phyloP scores from a whole-genome alignment of 345 rosid genomes.

The Stellera chamaejasme region DNA sequence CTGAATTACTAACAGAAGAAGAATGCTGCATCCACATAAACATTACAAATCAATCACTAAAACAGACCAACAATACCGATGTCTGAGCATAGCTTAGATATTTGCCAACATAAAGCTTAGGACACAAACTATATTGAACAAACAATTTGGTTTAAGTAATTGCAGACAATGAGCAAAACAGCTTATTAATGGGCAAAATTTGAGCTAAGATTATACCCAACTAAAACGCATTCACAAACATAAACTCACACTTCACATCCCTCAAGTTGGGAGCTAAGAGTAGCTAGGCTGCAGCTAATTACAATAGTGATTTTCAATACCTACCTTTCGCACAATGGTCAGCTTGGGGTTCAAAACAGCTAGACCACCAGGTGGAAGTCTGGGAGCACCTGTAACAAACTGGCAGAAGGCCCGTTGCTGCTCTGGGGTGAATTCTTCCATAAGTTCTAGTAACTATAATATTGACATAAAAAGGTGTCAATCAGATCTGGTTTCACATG shows the following conservation, averaged over 20 bases:
- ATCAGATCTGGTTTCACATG: not conserved
- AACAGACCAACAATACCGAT: not conserved
- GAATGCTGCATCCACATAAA: slow-evolving; percentile 57
- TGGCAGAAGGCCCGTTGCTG: slow-evolving; percentile 97
- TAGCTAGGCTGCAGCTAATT: not conserved
- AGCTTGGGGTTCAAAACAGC: slow-evolving; percentile 93
- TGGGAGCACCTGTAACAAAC: slow-evolving; percentile 98
- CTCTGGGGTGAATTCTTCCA: slow-evolving; percentile 97
- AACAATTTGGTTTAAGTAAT: too few relatives aligned
- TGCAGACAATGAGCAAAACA: too few relatives aligned
- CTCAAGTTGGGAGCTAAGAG: not conserved
- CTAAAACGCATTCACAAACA: not conserved
- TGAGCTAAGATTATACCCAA: not conserved
- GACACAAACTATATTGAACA: too few relatives aligned
- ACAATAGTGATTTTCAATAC: not conserved
- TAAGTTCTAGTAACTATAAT: slow-evolving; percentile 79
- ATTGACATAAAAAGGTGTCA: slow-evolving; percentile 6
- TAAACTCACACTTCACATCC: not conserved
- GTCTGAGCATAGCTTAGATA: not conserved
- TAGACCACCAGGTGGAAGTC: slow-evolving; percentile 97
- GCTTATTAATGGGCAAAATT: not conserved
- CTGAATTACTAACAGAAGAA: slow-evolving; percentile 41
- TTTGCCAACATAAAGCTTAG: too few relatives aligned
- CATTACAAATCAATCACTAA: not conserved
- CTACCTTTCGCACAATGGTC: slow-evolving; percentile 98